Base-by-base conservation (phyloP, 345 rosid genomes). In the Gossypium mustelinum region DNA sequence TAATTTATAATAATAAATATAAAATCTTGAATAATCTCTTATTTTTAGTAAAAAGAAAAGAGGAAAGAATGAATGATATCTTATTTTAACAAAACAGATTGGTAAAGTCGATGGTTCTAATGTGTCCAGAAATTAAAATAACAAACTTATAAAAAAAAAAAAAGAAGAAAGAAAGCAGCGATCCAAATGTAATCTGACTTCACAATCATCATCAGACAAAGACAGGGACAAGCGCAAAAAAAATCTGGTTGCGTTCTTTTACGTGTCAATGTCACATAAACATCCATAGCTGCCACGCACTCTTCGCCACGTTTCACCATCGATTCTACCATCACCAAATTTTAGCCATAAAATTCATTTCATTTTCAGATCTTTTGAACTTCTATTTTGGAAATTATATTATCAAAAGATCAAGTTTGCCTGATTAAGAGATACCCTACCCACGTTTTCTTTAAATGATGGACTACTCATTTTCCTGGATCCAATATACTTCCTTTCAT, bases 231-330 rank as follows among this genome's bases (percentile, higher is more conserved):
- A 59, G 17, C 11, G 27, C 60, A 59, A 59, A 11, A 57, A 59
- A 34, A 3, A 34, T 59, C 63, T 59, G 41, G 34, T 25, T 59
- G 63, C 14, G 11, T 51, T 60, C 43, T 27, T 60, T 12, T 60
- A 60, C 71, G 54, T 47, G 71, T 67, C 56, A 13, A 67, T 13
- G 55, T 67, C 55, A 18, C 39, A 47, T 2, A 22, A 47, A 22
- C 70, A 65, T 44, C 70, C 70, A 20, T 9, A 45, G 71, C 55
- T 67, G 71, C 71, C 71, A 47, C 56, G 55, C 11, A 13, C 41
- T 7, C 34, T 22, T 13, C 7, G 55, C 71, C 56, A 68, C 56
- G 72, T 47, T 47, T 47, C 72, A 68, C 41, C 18, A 47, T 14
- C 71, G 11, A 45, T 12, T 7, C 14, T 18, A 34, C 17, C 8